These are phyloP conservation scores for Styphnolobium japonicum DNA, from an alignment of 306 rosid species.

Conservation along the genomic window DNA sequence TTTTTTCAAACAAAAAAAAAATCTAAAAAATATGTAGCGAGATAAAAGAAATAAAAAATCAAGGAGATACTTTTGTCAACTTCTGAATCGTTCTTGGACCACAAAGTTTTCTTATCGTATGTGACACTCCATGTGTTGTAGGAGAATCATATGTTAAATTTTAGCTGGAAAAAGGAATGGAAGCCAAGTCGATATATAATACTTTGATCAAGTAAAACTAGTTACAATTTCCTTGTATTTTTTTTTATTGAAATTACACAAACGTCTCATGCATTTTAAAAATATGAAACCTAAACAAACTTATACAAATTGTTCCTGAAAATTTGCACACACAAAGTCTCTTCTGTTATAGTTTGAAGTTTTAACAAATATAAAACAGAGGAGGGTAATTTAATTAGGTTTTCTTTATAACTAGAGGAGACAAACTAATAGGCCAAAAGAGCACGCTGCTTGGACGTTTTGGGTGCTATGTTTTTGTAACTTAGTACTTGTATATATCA, in stretches of 20 bases:
- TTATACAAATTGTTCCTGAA: not conserved
- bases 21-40: not conserved
- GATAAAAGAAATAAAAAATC: not conserved
- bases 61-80: not conserved
- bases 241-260: not conserved
- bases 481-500: not conserved
- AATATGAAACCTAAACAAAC: not conserved
- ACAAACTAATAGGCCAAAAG: conserved; percentile 1
- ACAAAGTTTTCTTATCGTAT: conserved; percentile 13
- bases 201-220: not conserved
- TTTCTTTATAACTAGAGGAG: not conserved
- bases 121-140: conserved; percentile 26
- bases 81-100: conserved; percentile 33
- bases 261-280: not conserved
- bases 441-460: not conserved
- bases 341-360: not conserved
- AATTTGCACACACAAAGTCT: not conserved
- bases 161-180: not conserved
- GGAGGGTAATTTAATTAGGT: not conserved
- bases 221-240: not conserved
- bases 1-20: not conserved
- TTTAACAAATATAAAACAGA: not conserved
- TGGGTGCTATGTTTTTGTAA: not conserved
- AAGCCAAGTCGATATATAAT: not conserved
- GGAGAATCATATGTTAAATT: conserved; percentile 24